Conservation (phyloP, 805 yeast species). For the Dipodascus geniculatus region DNA sequence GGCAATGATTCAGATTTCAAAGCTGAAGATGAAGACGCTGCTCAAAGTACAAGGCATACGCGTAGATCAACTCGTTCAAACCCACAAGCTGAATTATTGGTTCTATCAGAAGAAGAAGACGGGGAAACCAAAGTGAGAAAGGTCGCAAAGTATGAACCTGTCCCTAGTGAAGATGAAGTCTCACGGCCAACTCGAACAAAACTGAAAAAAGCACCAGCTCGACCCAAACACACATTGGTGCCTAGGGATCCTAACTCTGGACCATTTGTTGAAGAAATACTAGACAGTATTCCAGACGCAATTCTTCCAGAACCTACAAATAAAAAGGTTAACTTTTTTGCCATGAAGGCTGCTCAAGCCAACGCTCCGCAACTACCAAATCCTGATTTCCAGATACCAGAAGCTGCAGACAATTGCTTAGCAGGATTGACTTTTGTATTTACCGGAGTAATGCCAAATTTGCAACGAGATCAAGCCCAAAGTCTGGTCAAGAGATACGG, state of each 20-base stretch:
- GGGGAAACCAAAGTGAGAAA: not conserved
- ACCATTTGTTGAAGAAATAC: constrained; percentile 40
- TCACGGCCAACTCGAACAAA: constrained; percentile 5
- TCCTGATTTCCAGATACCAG: constrained; percentile 45
- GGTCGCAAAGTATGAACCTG: constrained; percentile 2
- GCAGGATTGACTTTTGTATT: constrained; percentile 85
- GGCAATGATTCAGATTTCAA: not conserved
- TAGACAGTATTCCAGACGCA: constrained; percentile 64
- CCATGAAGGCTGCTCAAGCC: constrained; percentile 37
- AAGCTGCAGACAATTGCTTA: constrained; percentile 76
- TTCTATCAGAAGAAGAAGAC: constrained; percentile 3
- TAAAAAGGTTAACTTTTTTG: constrained; percentile 44
- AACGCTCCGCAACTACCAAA: constrained; percentile 6
- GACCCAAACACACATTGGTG: constrained; percentile 5
- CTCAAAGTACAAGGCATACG: not conserved
- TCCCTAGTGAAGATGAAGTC: constrained; percentile 2
- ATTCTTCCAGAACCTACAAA: constrained; percentile 43
- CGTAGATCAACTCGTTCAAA: not conserved
- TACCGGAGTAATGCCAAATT: constrained; percentile 75
- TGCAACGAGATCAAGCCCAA: constrained; percentile 69
- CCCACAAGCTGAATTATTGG: not conserved
- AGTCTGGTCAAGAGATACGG: constrained; percentile 75
- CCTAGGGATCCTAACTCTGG: constrained; percentile 5
- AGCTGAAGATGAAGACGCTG: constrained; percentile 1
- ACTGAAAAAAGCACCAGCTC: constrained; percentile 2